Evolutionary conservation across 768 basidiomycete species (phyloP).

Genomic region (Leccinum fibrillosum): DNA sequence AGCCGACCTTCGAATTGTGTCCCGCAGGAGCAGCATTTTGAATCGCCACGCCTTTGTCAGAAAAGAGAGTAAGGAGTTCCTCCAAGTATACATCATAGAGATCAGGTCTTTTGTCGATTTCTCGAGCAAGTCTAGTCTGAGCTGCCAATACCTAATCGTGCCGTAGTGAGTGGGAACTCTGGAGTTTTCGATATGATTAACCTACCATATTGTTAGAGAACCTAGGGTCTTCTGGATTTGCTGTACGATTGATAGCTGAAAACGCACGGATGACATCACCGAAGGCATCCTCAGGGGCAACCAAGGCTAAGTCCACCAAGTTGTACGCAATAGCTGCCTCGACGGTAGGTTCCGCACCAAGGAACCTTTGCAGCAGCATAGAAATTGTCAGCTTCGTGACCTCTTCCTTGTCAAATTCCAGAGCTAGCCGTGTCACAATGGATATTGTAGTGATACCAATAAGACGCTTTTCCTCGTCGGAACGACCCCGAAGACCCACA

Average conservation of each 20-base stretch:
- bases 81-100: conserved; percentile 75
- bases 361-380: conserved; percentile 86
- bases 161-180: background rate
- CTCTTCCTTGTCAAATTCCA: conserved; percentile 86
- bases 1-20: conserved; percentile 59
- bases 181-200: background rate
- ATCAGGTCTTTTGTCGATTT: conserved; percentile 69
- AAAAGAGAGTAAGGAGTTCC: conserved; percentile 84
- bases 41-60: conserved; percentile 87
- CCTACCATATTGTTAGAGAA: conserved; percentile 86
- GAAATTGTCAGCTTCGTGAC: conserved; percentile 87
- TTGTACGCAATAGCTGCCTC: conserved; percentile 92
- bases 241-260: conserved; percentile 77
- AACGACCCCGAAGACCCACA: conserved; percentile 58
- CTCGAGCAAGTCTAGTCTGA: conserved; percentile 85
- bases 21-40: conserved; percentile 75
- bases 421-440: conserved; percentile 80
- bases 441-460: conserved; percentile 90
- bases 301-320: conserved; percentile 83
- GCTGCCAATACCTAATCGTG: conserved; percentile 73
- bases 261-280: conserved; percentile 82
- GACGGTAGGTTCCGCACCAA: conserved; percentile 80
- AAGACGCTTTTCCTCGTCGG: conserved; percentile 81
- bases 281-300: conserved; percentile 73
- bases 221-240: conserved; percentile 85